Evolutionary conservation across 306 rosid genomes (phyloP), one percentile per base, ranked within the genome.

Genomic region (Corylus americana): DNA sequence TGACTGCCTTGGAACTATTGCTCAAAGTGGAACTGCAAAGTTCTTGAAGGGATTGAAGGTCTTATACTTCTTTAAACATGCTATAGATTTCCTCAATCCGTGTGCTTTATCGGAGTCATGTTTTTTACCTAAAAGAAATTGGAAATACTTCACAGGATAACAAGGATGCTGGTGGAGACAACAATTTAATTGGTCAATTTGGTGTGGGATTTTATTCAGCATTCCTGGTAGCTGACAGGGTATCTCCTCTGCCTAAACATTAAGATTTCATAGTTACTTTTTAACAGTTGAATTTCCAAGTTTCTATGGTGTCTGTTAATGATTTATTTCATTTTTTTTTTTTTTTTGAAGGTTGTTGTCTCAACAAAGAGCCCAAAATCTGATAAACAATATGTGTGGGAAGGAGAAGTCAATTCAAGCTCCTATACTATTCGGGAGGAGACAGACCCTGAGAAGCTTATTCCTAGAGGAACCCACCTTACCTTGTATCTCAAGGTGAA

Each of bases 1-100:
- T 74, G 99, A 96, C 78, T 96, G 99, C 83, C 98, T 93, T 85
- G 99, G 97, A 83, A 96, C 99, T 77, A 96, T 96, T 79, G 98
- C 99, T 44, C 99, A 96, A 85, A 96, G 99, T 93, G 96, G 99
- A 54, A 93, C 98, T 42, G 91, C 99, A 42, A 96, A 96, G 85
- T 96, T 93, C 82, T 90, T 91, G 91, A 90, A 93, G 88, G 91
- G 92, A 31, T 42, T 96, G 81, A 93, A 93, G 98, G 99, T 95
- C 76, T 73, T 62, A 8, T 69, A 11, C 70, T 47, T 70, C 59
- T 57, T 20, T 20, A 35, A 27, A 62, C 18, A 82, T n/a, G 70
- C 45, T 69, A 27, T 61, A 31, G 78, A 35, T 79, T 64, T 49
- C 25, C 57, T 78, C 55, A 25, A 76, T 47, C 71, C 74, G 18